These are phyloP conservation scores for Scleromitrula shiraiana DNA, from an alignment of 2,329 filamentous ascomycete genomes.

Conservation along the genomic window DNA sequence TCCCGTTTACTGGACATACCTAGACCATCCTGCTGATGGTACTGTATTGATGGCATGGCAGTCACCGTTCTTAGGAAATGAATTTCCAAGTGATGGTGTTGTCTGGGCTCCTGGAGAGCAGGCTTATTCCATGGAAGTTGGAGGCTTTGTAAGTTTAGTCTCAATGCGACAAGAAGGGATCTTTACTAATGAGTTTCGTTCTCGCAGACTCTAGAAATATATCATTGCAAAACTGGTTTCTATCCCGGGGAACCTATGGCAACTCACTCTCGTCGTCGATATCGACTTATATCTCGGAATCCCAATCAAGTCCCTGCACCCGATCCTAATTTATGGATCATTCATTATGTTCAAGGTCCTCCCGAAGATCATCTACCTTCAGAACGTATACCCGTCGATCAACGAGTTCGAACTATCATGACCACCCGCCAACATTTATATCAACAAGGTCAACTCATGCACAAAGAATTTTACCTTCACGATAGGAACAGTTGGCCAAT, in stretches of 20 bases:
- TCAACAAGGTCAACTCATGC: conserved; percentile 69
- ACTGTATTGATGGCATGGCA: conserved; percentile 85
- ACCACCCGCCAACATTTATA: conserved; percentile 57
- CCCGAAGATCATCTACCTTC: conserved; percentile 65
- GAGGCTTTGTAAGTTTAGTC: conserved; percentile 51
- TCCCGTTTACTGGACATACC: conserved; percentile 88
- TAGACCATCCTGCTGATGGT: conserved; percentile 74
- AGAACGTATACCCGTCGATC: conserved; percentile 55
- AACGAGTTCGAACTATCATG: conserved; percentile 52
- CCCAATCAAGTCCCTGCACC: conserved; percentile 62
- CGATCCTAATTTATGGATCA: conserved; percentile 80
- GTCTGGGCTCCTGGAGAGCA: conserved; percentile 81
- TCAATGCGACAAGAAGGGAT: neutral
- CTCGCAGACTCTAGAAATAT: conserved; percentile 75
- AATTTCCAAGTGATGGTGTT: conserved; percentile 86
- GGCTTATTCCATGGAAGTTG: conserved; percentile 64
- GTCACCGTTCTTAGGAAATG: conserved; percentile 61
- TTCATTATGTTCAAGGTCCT: conserved; percentile 79
- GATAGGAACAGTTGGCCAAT: conserved; percentile 87
- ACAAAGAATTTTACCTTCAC: conserved; percentile 91
- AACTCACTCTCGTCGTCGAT: conserved; percentile 73
- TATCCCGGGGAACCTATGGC: conserved; percentile 67
- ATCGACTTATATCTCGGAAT: conserved; percentile 67
- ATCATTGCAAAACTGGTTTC: conserved; percentile 74
- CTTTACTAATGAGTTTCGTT: conserved; percentile 11